Conservation (phyloP, 805 yeast species). For the Saccharomycopsis capsularis region DNA sequence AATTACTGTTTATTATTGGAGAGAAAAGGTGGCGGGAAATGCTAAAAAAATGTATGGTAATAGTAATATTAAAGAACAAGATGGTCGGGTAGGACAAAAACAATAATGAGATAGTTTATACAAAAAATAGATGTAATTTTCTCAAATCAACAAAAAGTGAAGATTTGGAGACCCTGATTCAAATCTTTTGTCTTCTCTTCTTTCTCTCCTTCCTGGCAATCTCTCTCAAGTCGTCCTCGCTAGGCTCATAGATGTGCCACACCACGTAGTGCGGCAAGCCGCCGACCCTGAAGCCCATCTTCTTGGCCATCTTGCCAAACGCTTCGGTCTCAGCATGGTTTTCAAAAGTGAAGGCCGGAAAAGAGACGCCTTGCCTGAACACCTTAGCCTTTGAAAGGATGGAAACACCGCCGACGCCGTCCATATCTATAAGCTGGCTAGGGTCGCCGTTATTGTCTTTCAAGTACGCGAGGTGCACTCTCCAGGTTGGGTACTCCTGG, state of each 20-base stretch:
- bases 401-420: slow-evolving; percentile 97
- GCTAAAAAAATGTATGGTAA: neutral
- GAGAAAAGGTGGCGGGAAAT: neutral
- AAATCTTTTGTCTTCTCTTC: slow-evolving; percentile 45
- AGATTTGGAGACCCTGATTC: no score
- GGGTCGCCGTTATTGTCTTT: slow-evolving; percentile 95
- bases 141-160: no score
- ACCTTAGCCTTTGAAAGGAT: slow-evolving; percentile 82
- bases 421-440: slow-evolving; percentile 85
- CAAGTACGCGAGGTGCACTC: slow-evolving; percentile 92
- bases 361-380: slow-evolving; percentile 82
- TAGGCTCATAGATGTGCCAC: slow-evolving; percentile 96
- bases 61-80: no score
- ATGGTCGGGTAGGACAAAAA: neutral
- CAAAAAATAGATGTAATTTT: no score
- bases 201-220: slow-evolving; percentile 75
- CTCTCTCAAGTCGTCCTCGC: slow-evolving; percentile 79
- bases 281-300: slow-evolving; percentile 79
- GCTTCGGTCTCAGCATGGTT: slow-evolving; percentile 98
- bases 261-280: slow-evolving; percentile 93
- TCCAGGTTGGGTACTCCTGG: slow-evolving; percentile 96
- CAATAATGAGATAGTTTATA: no score
- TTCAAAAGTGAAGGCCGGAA: slow-evolving; percentile 94
- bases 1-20: neutral
- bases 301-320: slow-evolving; percentile 80